Conservation (phyloP, 495 filamentous ascomycete genomes). For the Astrocystis sublimbata region DNA sequence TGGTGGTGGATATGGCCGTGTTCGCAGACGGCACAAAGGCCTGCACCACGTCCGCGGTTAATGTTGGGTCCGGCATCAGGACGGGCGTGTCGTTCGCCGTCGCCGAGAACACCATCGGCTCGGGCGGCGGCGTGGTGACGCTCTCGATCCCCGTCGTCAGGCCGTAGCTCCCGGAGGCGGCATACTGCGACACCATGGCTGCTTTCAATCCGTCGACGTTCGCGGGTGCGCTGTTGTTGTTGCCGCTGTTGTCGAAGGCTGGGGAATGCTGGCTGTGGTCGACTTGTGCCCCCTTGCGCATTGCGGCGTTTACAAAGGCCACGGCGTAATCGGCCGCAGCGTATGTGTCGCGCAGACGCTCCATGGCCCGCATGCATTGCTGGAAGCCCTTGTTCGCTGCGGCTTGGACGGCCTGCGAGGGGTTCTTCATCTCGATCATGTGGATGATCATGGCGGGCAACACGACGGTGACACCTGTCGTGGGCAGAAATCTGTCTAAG, state of each 20-base stretch:
- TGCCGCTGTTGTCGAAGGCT: conserved; percentile 21
- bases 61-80: conserved; percentile 14
- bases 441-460: conserved; percentile 91
- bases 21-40: conserved; percentile 2
- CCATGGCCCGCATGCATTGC: conserved; percentile 83
- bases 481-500: conserved; percentile 77
- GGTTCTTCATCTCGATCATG: conserved; percentile 83
- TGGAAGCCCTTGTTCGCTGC: conserved; percentile 74
- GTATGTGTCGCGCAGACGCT: conserved; percentile 78
- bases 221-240: conserved; percentile 8
- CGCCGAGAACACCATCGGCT: conserved; percentile 38
- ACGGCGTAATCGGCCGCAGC: conserved; percentile 84
- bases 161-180: conserved; percentile 7
- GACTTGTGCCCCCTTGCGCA: conserved; percentile 66
- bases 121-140: conserved; percentile 46
- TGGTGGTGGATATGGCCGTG: conserved; percentile 18
- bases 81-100: conserved; percentile 28
- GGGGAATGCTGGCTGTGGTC: background rate
- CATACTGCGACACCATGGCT: conserved; percentile 23
- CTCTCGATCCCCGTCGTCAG: conserved; percentile 21
- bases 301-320: conserved; percentile 80
- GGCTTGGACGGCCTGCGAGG: conserved; percentile 64
- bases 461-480: conserved; percentile 84
- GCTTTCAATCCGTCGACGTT: conserved; percentile 26
- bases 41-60: conserved; percentile 11